Base-by-base conservation (phyloP, 202 grass and related monocot species). In the Panicum virgatum region DNA sequence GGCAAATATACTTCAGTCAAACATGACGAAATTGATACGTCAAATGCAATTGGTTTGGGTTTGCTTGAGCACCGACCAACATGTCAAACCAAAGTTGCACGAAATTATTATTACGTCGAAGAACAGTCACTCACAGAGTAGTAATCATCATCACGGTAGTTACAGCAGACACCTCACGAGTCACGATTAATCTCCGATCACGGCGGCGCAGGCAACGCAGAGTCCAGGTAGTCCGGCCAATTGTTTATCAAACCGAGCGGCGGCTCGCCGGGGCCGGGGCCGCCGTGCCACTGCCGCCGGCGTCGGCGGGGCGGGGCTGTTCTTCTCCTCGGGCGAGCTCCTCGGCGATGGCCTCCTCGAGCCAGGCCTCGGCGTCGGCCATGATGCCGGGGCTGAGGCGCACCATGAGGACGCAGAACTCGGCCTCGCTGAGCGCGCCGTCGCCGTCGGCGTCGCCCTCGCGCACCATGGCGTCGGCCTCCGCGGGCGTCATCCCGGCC, bases 381-480 rank as follows among this genome's bases (percentile, higher is more conserved):
- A 97, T 94, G 51, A 97, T 92, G 1, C 88, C 88, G 1, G 95
- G 94, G 79, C 92, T 97, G 39, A 97, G 88, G 1, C 95, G 38
- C 39, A 97, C 90, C 92, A 97, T 97, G 63, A 97, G 92, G 59
- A 97, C 92, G 83, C 90, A 94, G 80, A 97, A 97, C 86, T 97
- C 94, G 10, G 39, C 80, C 81, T 94, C 92, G 78, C 87, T 80
- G 40, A 97, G 88, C 44, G 38, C 95, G 5, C 95, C 92, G 74
- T 97, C 95, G 0, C 88, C 94, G 60, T 97, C 92, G 19, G 16
- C 23, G 71, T 95, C 90, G 45, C 92, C 95, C 48, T 97, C 95
- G 72, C 43, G n/a, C 50, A 97, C 92, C 95, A 97, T 97, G 16
- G 79, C 90, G 43, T 2, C 84, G 25, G 94, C 95, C 80, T 94